Percentiles rank a stretch among this genome's conserved stretches.
phyloP scores from a whole-genome alignment of 352 stramenopile genomes.

The Globisporangium abappressorium region DNA sequence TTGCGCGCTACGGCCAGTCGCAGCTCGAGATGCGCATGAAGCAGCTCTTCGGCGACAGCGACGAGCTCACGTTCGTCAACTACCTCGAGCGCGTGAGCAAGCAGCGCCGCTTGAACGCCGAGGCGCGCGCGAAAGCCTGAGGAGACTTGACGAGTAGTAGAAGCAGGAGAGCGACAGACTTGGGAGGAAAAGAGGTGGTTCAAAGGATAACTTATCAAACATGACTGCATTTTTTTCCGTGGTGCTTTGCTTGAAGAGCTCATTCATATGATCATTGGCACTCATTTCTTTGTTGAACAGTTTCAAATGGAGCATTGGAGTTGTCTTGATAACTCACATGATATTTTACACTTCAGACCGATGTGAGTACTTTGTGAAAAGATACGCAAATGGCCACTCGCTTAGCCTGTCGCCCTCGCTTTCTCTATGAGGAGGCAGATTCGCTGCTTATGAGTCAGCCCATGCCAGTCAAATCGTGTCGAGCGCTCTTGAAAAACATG shows the following conservation, averaged over 20 bases:
- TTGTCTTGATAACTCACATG: neutral
- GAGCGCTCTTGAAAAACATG: neutral
- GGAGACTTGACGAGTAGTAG: neutral
- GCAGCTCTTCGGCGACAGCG: slow-evolving; percentile 87
- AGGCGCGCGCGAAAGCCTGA: slow-evolving; percentile 50
- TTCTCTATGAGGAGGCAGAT: neutral
- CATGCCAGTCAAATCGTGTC: neutral
- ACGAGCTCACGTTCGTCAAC: slow-evolving; percentile 78
- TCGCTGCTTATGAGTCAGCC: no score
- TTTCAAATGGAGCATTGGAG: neutral
- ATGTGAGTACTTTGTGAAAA: neutral
- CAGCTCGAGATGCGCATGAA: slow-evolving; percentile 91
- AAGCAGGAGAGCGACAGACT: neutral
- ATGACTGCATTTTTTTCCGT: neutral
- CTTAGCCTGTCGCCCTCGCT: neutral
- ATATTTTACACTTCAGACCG: neutral
- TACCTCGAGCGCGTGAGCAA: slow-evolving; percentile 76
- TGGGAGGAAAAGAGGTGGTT: neutral
- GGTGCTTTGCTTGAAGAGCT: no score
- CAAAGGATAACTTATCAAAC: slow-evolving; percentile 2
- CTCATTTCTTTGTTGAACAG: no score
- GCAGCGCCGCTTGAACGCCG: slow-evolving; percentile 63
- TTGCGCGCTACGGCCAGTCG: slow-evolving; percentile 88
- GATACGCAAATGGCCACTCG: neutral
- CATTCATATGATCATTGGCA: no score